phyloP scores from a whole-genome alignment of 805 yeast genomes.

The Lipomyces yamadae region DNA sequence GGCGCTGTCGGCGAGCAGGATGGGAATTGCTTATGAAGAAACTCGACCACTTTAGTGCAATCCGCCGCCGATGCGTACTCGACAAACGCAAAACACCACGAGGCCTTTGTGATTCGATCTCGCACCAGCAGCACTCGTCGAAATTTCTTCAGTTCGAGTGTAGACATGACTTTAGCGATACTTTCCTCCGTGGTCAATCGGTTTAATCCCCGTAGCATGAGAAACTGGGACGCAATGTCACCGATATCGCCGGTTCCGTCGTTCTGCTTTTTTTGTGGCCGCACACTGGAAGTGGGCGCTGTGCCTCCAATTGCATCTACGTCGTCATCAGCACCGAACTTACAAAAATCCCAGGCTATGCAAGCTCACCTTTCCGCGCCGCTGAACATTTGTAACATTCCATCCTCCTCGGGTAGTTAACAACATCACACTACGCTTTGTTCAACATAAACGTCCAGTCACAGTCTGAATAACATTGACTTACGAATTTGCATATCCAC shows the following conservation, averaged over 20 bases:
- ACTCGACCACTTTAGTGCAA: conserved; percentile 19
- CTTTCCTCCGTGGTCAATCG: conserved; percentile 10
- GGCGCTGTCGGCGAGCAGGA: not conserved
- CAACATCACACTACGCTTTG: conserved; percentile 18
- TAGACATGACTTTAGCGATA: conserved; percentile 15
- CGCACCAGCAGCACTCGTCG: conserved; percentile 31
- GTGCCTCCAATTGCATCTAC: conserved; percentile 10
- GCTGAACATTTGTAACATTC: conserved; percentile 26
- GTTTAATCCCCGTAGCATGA: conserved; percentile 24
- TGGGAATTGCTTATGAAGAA: conserved; percentile 9
- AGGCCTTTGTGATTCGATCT: conserved; percentile 18
- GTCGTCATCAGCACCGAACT: not conserved
- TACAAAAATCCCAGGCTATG: not conserved
- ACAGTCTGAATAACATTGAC: not conserved
- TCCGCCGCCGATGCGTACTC: conserved; percentile 30
- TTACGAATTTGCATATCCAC: conserved; percentile 25
- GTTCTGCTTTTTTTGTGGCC: conserved; percentile 5
- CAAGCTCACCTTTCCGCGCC: conserved; percentile 12
- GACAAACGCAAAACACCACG: conserved; percentile 32
- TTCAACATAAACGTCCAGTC: not conserved
- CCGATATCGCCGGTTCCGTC: conserved; percentile 29
- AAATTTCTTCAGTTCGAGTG: not conserved
- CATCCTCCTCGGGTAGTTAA: conserved; percentile 23
- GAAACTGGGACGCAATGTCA: conserved; percentile 30
- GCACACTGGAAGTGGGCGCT: conserved; percentile 4